These are phyloP conservation scores for Pholiota microspora DNA, from an alignment of 768 basidiomycete species.

Conservation along the genomic window DNA sequence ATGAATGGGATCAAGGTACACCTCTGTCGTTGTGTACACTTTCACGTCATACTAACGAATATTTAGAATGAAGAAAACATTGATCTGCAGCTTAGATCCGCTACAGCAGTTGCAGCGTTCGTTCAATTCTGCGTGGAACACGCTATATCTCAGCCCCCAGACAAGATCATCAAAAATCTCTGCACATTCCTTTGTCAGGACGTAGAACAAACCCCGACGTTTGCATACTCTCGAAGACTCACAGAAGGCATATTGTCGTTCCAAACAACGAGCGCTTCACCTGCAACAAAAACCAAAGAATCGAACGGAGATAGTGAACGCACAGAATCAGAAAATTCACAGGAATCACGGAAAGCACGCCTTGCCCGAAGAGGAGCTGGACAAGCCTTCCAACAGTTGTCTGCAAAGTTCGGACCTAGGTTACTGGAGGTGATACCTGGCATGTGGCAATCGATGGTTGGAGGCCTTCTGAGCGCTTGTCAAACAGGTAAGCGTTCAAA, in stretches of 20 bases:
- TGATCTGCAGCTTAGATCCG: slow-evolving; percentile 87
- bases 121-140: slow-evolving; percentile 79
- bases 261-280: slow-evolving; percentile 34
- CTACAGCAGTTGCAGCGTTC: slow-evolving; percentile 82
- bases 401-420: slow-evolving; percentile 66
- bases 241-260: slow-evolving; percentile 80
- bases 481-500: slow-evolving; percentile 52
- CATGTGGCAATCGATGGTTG: slow-evolving; percentile 93
- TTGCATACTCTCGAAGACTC: slow-evolving; percentile 61
- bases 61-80: slow-evolving; percentile 81
- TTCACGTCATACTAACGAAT: slow-evolving; percentile 7
- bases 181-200: slow-evolving; percentile 97
- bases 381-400: slow-evolving; percentile 78
- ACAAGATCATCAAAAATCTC: slow-evolving; percentile 96
- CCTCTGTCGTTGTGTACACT: not conserved
- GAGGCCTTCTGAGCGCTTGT: slow-evolving; percentile 69
- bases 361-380: slow-evolving; percentile 85
- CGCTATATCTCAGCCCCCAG: slow-evolving; percentile 78
- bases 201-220: slow-evolving; percentile 84
- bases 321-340: slow-evolving; percentile 38
- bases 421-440: slow-evolving; percentile 83
- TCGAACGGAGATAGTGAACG: slow-evolving; percentile 33
- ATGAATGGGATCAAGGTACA: slow-evolving; percentile 97
- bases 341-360: slow-evolving; percentile 60
- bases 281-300: slow-evolving; percentile 30